Evolutionary conservation across 176 grass and related monocot species (phyloP).

Genomic region (Tuctoria greenei): DNA sequence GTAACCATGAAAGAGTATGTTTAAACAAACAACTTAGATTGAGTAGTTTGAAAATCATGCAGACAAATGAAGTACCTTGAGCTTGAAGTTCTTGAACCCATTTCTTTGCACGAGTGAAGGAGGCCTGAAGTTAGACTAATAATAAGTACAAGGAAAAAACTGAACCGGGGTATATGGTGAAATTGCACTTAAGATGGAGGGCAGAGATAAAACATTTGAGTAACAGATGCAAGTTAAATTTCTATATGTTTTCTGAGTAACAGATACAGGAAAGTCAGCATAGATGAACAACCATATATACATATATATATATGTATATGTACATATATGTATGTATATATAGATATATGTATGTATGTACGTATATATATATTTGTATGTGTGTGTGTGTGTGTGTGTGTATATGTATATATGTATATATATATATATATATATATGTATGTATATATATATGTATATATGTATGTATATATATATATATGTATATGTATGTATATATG

Average conservation of each 20-base stretch:
- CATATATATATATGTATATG: too few relatives aligned
- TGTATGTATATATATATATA: too few relatives aligned
- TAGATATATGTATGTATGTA: too few relatives aligned
- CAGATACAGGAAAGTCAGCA: conserved; percentile 11
- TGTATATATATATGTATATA: too few relatives aligned
- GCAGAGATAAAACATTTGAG: background rate
- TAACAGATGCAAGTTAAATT: background rate
- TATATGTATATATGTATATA: too few relatives aligned
- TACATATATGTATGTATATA: too few relatives aligned
- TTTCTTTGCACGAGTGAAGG: conserved; percentile 88
- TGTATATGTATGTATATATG: too few relatives aligned
- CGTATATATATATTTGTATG: too few relatives aligned
- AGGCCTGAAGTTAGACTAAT: conserved; percentile 49
- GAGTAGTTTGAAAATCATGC: background rate
- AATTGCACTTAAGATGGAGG: background rate
- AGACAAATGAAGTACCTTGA: conserved; percentile 61
- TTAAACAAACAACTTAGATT: background rate
- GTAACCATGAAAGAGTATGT: background rate
- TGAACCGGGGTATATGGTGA: background rate
- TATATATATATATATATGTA: too few relatives aligned
- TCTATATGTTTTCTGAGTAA: conserved; percentile 17
- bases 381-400: too few relatives aligned
- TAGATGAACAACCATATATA: background rate
- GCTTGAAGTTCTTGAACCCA: conserved; percentile 97
- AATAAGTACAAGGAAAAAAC: conserved; percentile 10